Evolutionary conservation across 441 rosid genomes (phyloP).

Genomic region (Dalechampia spathulata): DNA sequence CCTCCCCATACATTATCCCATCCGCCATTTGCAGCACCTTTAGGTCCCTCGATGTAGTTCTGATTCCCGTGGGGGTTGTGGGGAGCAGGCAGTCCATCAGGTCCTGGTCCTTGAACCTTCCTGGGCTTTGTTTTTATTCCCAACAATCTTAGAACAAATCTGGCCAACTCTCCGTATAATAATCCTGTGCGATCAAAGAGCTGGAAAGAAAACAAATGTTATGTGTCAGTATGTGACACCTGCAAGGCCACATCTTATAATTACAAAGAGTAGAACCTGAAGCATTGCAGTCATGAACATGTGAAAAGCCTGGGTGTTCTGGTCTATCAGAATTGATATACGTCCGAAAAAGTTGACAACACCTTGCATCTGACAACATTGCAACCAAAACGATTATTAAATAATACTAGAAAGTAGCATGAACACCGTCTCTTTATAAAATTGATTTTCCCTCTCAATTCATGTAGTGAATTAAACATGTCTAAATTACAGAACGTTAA

Average conservation of each 20-base stretch:
- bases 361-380: slow-evolving; percentile 76
- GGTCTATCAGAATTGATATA: slow-evolving; percentile 80
- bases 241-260: not conserved
- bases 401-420: not conserved
- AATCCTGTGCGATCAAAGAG: slow-evolving; percentile 83
- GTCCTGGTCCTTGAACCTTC: slow-evolving; percentile 57
- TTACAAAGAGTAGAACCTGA: slow-evolving; percentile 44
- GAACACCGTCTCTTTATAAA: not conserved
- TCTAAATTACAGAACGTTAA: too few relatives aligned
- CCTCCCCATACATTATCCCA: slow-evolving; percentile 95
- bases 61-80: slow-evolving; percentile 51
- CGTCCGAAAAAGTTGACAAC: slow-evolving; percentile 90
- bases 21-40: slow-evolving; percentile 56
- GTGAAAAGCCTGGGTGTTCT: slow-evolving; percentile 95
- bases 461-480: too few relatives aligned
- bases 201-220: slow-evolving; percentile 26
- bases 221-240: not conserved
- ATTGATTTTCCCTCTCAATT: too few relatives aligned
- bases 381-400: not conserved
- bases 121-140: slow-evolving; percentile 70
- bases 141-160: slow-evolving; percentile 79
- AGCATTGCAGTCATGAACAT: slow-evolving; percentile 97
- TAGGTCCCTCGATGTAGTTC: slow-evolving; percentile 66
- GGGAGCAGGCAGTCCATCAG: slow-evolving; percentile 51
- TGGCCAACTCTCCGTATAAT: slow-evolving; percentile 88